Evolutionary conservation across 768 basidiomycete species (phyloP).

Genomic region (Boletus barrowsii): DNA sequence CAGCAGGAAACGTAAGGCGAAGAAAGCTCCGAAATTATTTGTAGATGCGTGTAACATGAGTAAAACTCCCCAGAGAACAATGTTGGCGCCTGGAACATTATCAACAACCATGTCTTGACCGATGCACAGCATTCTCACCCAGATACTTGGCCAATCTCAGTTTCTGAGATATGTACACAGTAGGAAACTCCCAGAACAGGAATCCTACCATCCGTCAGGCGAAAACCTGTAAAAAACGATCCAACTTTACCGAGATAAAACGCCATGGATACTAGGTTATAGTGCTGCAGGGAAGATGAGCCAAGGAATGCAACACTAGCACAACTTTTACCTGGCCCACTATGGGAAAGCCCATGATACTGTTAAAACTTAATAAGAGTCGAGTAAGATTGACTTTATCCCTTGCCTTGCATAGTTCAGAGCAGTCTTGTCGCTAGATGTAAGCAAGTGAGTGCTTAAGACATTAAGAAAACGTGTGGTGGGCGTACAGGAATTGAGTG

Average conservation of each 20-base stretch:
- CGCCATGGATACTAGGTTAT: conserved; percentile 61
- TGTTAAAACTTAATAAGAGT: conserved; percentile 19
- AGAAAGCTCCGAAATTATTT: conserved; percentile 58
- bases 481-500: conserved; percentile 57
- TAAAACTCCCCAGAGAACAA: conserved; percentile 56
- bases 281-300: conserved; percentile 38
- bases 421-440: conserved; percentile 60
- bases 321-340: conserved; percentile 46
- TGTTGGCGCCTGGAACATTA: conserved; percentile 44
- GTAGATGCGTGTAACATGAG: conserved; percentile 60
- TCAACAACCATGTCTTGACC: not conserved
- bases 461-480: not conserved
- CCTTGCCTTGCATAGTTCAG: conserved; percentile 65
- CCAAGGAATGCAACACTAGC: not conserved
- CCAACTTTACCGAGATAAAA: conserved; percentile 54
- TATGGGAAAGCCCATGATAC: conserved; percentile 67
- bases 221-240: not conserved
- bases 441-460: not conserved
- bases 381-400: not conserved
- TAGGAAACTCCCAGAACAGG: conserved; percentile 62
- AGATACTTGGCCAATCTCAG: conserved; percentile 59
- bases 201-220: conserved; percentile 38
- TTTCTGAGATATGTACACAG: conserved; percentile 63
- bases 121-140: conserved; percentile 33
- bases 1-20: conserved; percentile 57